Evolutionary conservation across 345 rosid genomes (phyloP).

Genomic region (Boechera divaricarpa): DNA sequence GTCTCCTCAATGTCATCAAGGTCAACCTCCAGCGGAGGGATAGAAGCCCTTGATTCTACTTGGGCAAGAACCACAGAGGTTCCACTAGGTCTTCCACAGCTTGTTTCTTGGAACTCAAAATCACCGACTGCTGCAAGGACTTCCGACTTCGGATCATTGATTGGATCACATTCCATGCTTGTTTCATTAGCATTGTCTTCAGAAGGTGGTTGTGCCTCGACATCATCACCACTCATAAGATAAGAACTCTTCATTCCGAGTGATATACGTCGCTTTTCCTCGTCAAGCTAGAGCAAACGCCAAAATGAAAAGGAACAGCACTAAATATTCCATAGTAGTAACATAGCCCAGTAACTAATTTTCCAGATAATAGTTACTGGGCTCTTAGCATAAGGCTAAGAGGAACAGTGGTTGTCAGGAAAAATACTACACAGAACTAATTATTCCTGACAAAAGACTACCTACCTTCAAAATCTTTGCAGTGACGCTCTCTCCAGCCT

Average conservation of each 20-base stretch:
- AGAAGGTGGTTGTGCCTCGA: slow-evolving; percentile 37
- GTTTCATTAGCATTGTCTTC: slow-evolving; percentile 54
- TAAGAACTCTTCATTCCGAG: slow-evolving; percentile 84
- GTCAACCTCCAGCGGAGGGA: slow-evolving; percentile 86
- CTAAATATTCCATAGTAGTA: neutral
- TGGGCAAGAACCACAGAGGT: slow-evolving; percentile 59
- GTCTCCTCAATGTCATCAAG: slow-evolving; percentile 70
- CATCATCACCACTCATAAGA: slow-evolving; percentile 45
- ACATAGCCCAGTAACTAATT: neutral
- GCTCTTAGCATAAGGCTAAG: slow-evolving; percentile 12
- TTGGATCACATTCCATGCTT: slow-evolving; percentile 48
- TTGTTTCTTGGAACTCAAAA: slow-evolving; percentile 43
- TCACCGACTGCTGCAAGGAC: slow-evolving; percentile 36
- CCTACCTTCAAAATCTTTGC: slow-evolving; percentile 88
- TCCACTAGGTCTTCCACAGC: slow-evolving; percentile 50
- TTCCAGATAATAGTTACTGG: slow-evolving; percentile 11
- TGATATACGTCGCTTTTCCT: slow-evolving; percentile 77
- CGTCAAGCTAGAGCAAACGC: slow-evolving; percentile 61
- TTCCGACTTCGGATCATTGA: slow-evolving; percentile 36
- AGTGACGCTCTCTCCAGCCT: slow-evolving; percentile 76
- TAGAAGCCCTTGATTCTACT: slow-evolving; percentile 72
- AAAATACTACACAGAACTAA: slow-evolving; percentile 3
- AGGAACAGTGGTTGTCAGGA: neutral
- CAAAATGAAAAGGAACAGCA: slow-evolving; percentile 28
- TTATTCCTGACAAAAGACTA: slow-evolving; percentile 8